These are phyloP conservation scores for Austroboletus eburneus DNA, from an alignment of 768 basidiomycete species.

Conservation along the genomic window DNA sequence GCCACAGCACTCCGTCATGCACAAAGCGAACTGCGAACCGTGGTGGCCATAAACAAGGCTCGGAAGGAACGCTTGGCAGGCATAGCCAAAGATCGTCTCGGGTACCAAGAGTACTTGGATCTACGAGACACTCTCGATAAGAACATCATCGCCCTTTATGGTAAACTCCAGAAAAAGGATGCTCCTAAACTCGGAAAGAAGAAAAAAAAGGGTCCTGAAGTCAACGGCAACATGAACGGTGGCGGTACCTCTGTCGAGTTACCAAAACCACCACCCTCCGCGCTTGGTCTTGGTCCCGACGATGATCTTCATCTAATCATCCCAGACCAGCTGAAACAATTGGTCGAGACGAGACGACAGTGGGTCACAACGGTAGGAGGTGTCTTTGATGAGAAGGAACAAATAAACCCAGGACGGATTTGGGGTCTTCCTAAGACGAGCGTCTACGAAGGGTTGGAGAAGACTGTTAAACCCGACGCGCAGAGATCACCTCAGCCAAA, in stretches of 20 bases:
- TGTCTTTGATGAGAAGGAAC: slow-evolving; percentile 73
- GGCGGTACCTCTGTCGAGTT: slow-evolving; percentile 31
- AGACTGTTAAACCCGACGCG: slow-evolving; percentile 46
- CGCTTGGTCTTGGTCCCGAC: slow-evolving; percentile 64
- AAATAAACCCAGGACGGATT: slow-evolving; percentile 59
- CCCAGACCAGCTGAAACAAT: slow-evolving; percentile 61
- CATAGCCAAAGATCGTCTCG: slow-evolving; percentile 82
- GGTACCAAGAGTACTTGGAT: slow-evolving; percentile 88
- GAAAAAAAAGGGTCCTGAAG: slow-evolving; percentile 59
- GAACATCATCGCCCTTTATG: slow-evolving; percentile 68
- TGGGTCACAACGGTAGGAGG: slow-evolving; percentile 77
- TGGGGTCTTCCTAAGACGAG: slow-evolving; percentile 76
- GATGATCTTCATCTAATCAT: slow-evolving; percentile 61
- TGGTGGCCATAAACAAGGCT: slow-evolving; percentile 79
- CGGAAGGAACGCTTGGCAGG: slow-evolving; percentile 68
- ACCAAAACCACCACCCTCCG: slow-evolving; percentile 64
- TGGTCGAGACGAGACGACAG: slow-evolving; percentile 70
- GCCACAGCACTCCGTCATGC: slow-evolving; percentile 86
- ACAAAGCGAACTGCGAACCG: slow-evolving; percentile 73
- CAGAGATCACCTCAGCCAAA: slow-evolving; percentile 21
- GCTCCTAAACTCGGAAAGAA: slow-evolving; percentile 64
- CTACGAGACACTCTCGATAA: slow-evolving; percentile 83
- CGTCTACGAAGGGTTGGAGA: slow-evolving; percentile 71
- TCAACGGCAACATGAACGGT: slow-evolving; percentile 31
- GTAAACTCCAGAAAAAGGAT: slow-evolving; percentile 81